These are phyloP conservation scores for Balansia obtecta DNA, from an alignment of 2,329 filamentous ascomycete species.

Conservation along the genomic window DNA sequence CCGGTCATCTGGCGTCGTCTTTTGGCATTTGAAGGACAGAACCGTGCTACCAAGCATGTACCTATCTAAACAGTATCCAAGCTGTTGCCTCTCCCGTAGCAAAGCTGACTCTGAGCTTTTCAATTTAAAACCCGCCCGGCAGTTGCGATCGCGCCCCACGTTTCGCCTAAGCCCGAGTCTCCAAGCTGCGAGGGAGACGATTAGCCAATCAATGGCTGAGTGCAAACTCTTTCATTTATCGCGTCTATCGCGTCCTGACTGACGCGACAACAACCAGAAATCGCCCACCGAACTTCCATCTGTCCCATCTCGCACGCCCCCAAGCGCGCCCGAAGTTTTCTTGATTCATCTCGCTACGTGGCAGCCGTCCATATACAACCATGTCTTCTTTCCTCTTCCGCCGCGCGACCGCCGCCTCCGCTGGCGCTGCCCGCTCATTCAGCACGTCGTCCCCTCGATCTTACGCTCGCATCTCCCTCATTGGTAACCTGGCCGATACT, in stretches of 20 bases:
- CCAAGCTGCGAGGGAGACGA: background rate
- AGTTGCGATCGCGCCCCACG: background rate
- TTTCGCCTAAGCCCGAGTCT: background rate
- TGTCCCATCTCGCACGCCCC: background rate
- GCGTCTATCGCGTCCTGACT: background rate
- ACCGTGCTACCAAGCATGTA: too few relatives aligned
- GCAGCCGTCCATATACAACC: background rate
- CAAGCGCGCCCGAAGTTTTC: background rate
- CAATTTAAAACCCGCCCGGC: background rate
- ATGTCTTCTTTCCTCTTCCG: slow-evolving; percentile 41
- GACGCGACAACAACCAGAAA: background rate
- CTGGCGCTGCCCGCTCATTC: slow-evolving; percentile 54
- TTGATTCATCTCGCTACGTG: background rate
- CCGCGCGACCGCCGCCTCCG: slow-evolving; percentile 36
- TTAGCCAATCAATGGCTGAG: background rate
- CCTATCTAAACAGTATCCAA: background rate
- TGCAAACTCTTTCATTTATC: background rate
- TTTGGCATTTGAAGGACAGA: too few relatives aligned
- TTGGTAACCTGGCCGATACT: slow-evolving; percentile 70
- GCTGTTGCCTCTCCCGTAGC: background rate
- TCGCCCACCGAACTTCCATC: background rate
- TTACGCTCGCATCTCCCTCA: slow-evolving; percentile 70
- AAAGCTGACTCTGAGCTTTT: background rate
- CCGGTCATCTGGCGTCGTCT: too few relatives aligned
- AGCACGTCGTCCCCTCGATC: slow-evolving; percentile 53